Evolutionary conservation across 2,329 filamentous ascomycete genomes (phyloP).

Genomic region (Sphaerostilbella broomeana): DNA sequence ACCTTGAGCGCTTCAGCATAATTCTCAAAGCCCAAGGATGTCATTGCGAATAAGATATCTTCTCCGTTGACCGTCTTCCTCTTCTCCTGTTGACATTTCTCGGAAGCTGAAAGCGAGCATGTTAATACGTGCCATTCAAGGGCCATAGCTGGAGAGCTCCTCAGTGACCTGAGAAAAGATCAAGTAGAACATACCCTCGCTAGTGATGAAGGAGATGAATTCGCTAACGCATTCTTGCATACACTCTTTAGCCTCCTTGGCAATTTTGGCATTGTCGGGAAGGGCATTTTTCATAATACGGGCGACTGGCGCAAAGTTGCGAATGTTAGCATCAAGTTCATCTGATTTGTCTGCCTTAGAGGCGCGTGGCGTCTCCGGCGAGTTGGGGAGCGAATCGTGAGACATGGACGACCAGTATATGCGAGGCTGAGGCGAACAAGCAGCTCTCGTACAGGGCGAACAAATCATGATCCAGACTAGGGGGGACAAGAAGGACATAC

Average conservation of each 20-base stretch:
- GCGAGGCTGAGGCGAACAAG: slow-evolving; percentile 25
- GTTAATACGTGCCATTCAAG: neutral
- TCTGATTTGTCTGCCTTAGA: slow-evolving; percentile 44
- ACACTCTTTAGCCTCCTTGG: slow-evolving; percentile 98
- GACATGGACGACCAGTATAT: slow-evolving; percentile 48
- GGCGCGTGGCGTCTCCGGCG: slow-evolving; percentile 42
- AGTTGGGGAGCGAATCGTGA: slow-evolving; percentile 49
- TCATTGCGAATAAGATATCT: slow-evolving; percentile 98
- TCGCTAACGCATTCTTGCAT: slow-evolving; percentile 99
- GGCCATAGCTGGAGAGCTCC: too few relatives aligned
- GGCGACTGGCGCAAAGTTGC: slow-evolving; percentile 91
- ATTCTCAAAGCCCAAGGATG: slow-evolving; percentile 96
- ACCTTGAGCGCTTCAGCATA: slow-evolving; percentile 98
- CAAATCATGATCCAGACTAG: slow-evolving; percentile 30
- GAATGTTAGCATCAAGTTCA: slow-evolving; percentile 82
- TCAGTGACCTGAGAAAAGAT: too few relatives aligned
- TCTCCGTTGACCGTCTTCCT: slow-evolving; percentile 98
- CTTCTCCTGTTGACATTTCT: slow-evolving; percentile 99
- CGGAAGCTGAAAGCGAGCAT: slow-evolving; percentile 60
- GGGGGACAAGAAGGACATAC: slow-evolving; percentile 55
- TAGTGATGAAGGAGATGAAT: slow-evolving; percentile 99
- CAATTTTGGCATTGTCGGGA: slow-evolving; percentile 97
- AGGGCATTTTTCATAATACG: slow-evolving; percentile 98
- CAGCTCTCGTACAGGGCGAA: slow-evolving; percentile 23
- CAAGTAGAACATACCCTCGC: slow-evolving; percentile 82